Evolutionary conservation across 129 eudicot species (phyloP), one percentile per base, ranked within the genome.

Genomic region (Deinandra increscens): DNA sequence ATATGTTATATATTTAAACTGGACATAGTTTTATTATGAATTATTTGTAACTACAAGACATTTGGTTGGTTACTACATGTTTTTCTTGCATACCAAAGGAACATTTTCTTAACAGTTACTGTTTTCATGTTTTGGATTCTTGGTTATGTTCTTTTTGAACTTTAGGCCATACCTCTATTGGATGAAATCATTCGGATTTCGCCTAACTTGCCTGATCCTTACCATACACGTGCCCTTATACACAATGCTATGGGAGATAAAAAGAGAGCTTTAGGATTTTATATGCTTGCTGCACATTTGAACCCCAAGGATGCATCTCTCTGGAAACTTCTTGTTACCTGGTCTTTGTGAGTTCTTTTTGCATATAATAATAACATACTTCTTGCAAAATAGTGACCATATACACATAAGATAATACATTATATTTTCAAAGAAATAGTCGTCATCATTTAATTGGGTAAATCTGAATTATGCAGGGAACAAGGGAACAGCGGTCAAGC

Each of bases 231-330:
- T 64, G 99, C 95, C 58, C 88, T 85, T 64, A 76, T 93, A 66
- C 87, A 93, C 64, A 77, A 81, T 36, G 78, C 82, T 14, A 78
- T 81, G 61, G 86, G 87, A 56, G 87, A 89, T 70, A 78, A 81
- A 72, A 87, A 84, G 84, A 87, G 58, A 77, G 80, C 95, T 9
- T 36, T 87, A 70, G 75, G 59, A 20, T 93, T 77, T 69, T 93
- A 93, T 78, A 85, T 89, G 95, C 81, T 93, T 55, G 92, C 99
- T 69, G 99, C 84, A 58, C 81, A 71, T 80, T 70, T 90, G 73
- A 72, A 79, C 1, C 95, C 97, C 22, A 93, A 93, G 82, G 95
- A 93, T 78, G 81, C 81, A 75, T 83, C 95, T 56, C 88, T 89
- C 43, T 93, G 99, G 99, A 87, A 89, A 69, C 84, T 79, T 44